These are phyloP conservation scores for Gyromitra esculenta DNA, from an alignment of 2,329 filamentous ascomycete genomes.

Conservation along the genomic window DNA sequence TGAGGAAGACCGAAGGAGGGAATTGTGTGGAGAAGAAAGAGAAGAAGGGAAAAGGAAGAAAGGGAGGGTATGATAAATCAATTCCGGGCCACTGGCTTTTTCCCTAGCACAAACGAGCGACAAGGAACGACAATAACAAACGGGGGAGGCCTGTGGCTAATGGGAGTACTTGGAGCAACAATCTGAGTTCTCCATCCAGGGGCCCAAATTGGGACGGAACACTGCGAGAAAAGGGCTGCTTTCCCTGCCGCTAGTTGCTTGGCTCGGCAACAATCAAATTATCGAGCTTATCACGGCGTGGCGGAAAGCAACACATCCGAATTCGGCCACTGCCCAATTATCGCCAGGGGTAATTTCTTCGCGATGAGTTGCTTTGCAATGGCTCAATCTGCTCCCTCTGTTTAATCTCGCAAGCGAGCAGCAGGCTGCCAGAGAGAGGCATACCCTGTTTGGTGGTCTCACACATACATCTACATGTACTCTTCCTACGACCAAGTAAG, in stretches of 20 bases:
- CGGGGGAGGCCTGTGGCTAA: constrained; percentile 26
- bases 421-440: neutral
- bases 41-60: constrained; percentile 26
- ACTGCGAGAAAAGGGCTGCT: constrained; percentile 14
- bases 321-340: constrained; percentile 28
- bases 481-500: neutral
- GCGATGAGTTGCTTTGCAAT: neutral
- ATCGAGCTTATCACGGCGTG: constrained; percentile 21
- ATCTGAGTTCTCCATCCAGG: constrained; percentile 32
- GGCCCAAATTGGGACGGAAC: constrained; percentile 25
- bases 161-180: constrained; percentile 12
- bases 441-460: neutral
- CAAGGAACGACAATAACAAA: constrained; percentile 38
- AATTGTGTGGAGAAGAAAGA: constrained; percentile 22
- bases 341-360: constrained; percentile 28
- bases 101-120: constrained; percentile 18
- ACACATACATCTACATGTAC: neutral
- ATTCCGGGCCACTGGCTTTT: constrained; percentile 26
- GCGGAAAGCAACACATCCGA: constrained; percentile 24
- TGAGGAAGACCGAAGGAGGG: constrained; percentile 10
- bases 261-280: constrained; percentile 17
- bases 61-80: constrained; percentile 51
- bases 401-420: constrained; percentile 33
- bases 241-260: constrained; percentile 37
- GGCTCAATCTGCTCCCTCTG: no score